Evolutionary conservation across 2,329 filamentous ascomycete species (phyloP).

Genomic region (Botryotinia globosa): DNA sequence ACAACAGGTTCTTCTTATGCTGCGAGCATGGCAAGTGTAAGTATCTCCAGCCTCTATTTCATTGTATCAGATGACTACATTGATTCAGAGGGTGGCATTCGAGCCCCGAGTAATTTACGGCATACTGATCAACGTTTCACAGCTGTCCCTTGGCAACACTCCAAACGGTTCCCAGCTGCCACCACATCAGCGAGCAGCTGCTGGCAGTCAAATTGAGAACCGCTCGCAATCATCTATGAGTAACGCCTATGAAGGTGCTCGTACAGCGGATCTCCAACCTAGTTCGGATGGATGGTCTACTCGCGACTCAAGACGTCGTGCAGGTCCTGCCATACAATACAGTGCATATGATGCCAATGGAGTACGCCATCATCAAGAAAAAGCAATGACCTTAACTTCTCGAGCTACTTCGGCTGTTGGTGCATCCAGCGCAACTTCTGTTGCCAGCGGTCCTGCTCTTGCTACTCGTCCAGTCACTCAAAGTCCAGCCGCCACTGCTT

Average conservation of each 20-base stretch:
- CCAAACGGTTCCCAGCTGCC: neutral
- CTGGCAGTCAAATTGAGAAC: neutral
- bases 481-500: neutral
- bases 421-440: neutral
- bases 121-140: neutral
- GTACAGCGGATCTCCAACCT: slow-evolving; percentile 11
- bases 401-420: neutral
- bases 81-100: neutral
- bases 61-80: neutral
- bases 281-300: slow-evolving; percentile 16
- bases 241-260: slow-evolving; percentile 26
- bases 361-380: slow-evolving; percentile 9
- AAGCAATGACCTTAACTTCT: neutral
- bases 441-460: neutral
- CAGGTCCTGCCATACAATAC: slow-evolving; percentile 7
- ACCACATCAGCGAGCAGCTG: slow-evolving; percentile 13
- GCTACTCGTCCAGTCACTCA: neutral
- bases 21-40: neutral
- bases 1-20: neutral
- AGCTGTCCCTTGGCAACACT: neutral
- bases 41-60: neutral
- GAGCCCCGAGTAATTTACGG: neutral
- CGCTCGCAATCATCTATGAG: slow-evolving; percentile 25
- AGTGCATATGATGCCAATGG: slow-evolving; percentile 27
- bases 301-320: slow-evolving; percentile 21